These are phyloP conservation scores for Pyrenula aspistea DNA, from an alignment of 495 filamentous ascomycete species.

Conservation along the genomic window DNA sequence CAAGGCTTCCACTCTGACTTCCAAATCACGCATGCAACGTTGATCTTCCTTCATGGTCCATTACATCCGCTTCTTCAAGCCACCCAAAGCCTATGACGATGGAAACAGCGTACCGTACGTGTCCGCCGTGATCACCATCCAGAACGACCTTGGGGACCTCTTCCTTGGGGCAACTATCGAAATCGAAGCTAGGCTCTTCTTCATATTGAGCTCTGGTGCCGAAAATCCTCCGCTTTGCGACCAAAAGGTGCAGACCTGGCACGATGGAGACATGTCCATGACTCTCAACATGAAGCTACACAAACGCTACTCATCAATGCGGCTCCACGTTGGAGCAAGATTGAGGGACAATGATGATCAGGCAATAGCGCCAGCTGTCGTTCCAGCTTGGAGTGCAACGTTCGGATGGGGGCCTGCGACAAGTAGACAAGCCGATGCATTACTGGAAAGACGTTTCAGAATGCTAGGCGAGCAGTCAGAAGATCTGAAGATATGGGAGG, in stretches of 20 bases:
- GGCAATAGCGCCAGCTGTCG: conserved; percentile 25
- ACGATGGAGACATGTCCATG: conserved; percentile 30
- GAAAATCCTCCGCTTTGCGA: conserved; percentile 25
- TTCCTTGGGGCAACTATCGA: conserved; percentile 37
- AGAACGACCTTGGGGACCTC: conserved; percentile 80
- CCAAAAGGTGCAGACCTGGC: conserved; percentile 45
- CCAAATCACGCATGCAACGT: neutral
- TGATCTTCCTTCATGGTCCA: conserved; percentile 35
- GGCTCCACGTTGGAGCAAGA: conserved; percentile 6
- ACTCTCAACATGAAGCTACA: conserved; percentile 9
- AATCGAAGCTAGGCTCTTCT: neutral
- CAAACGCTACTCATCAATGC: conserved; percentile 4
- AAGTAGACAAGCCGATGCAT: conserved; percentile 26
- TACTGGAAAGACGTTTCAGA: conserved; percentile 41
- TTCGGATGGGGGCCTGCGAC: conserved; percentile 22
- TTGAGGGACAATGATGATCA: conserved; percentile 6
- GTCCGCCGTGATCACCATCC: conserved; percentile 61
- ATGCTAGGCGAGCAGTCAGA: conserved; percentile 7
- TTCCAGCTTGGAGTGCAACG: conserved; percentile 43
- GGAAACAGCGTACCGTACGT: conserved; percentile 24
- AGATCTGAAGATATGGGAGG: conserved; percentile 56
- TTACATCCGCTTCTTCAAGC: conserved; percentile 67
- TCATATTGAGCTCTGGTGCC: neutral
- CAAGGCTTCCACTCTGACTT: neutral
- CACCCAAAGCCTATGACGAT: conserved; percentile 22